These are phyloP conservation scores for Venustampulla echinocandica DNA, from an alignment of 495 filamentous ascomycete species.

Conservation along the genomic window DNA sequence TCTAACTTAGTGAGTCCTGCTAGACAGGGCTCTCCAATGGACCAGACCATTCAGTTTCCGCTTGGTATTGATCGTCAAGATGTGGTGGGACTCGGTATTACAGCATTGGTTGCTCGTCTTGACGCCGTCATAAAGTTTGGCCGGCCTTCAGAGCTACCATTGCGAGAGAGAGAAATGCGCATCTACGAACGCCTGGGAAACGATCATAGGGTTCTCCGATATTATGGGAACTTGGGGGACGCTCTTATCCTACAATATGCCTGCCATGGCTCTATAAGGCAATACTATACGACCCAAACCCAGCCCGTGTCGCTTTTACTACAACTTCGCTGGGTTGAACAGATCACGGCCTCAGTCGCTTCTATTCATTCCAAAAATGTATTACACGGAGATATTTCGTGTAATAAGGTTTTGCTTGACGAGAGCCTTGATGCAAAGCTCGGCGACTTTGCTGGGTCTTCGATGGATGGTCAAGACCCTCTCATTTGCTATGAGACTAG, in stretches of 20 bases:
- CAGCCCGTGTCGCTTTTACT: background rate
- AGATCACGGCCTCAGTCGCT: background rate
- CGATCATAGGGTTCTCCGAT: background rate
- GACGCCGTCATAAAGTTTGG: constrained; percentile 1
- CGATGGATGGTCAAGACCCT: constrained; percentile 18
- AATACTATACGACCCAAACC: background rate
- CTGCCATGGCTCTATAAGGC: background rate
- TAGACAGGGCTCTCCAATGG: no score
- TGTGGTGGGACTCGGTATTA: constrained; percentile 1
- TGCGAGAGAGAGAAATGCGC: background rate
- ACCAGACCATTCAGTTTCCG: background rate
- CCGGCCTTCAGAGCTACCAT: background rate
- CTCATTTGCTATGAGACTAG: constrained; percentile 21
- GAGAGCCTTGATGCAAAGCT: constrained; percentile 20
- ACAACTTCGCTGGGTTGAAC: background rate
- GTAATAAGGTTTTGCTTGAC: constrained; percentile 25
- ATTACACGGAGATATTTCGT: constrained; percentile 22
- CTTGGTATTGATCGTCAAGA: background rate
- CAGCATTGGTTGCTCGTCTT: constrained; percentile 4
- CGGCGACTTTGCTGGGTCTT: constrained; percentile 28
- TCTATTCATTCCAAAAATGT: constrained; percentile 2
- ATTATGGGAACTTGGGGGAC: background rate
- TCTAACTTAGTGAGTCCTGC: no score
- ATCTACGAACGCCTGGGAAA: background rate
- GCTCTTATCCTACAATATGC: background rate